Evolutionary conservation across 1,284 basidiomycete species (phyloP).

Genomic region (Volvariella surrecta): DNA sequence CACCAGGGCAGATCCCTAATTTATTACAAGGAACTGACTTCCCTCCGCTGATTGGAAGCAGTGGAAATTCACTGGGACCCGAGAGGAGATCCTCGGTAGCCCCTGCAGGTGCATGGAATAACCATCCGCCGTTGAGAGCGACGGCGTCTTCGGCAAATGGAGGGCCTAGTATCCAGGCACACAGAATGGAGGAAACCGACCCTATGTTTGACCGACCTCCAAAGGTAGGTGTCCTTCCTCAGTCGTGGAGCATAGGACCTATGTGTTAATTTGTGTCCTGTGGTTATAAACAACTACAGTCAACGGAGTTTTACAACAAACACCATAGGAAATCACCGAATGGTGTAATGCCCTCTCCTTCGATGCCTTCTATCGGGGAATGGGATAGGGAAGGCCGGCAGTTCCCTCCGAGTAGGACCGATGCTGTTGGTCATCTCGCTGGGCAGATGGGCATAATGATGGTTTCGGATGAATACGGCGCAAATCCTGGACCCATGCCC

Average conservation of each 20-base stretch:
- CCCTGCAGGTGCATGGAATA: slow-evolving; percentile 62
- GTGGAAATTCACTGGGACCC: slow-evolving; percentile 24
- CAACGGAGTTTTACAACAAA: slow-evolving; percentile 49
- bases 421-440: neutral
- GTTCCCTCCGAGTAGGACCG: neutral
- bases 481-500: too few species aligned
- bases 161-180: slow-evolving; percentile 6
- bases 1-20: slow-evolving; percentile 25
- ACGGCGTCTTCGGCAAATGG: slow-evolving; percentile 11
- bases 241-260: neutral
- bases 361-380: slow-evolving; percentile 6
- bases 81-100: slow-evolving; percentile 44
- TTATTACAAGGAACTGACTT: slow-evolving; percentile 59
- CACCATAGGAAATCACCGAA: slow-evolving; percentile 1
- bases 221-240: slow-evolving; percentile 22
- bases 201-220: slow-evolving; percentile 39
- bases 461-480: neutral
- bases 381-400: neutral
- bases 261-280: slow-evolving; percentile 5
- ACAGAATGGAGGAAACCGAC: slow-evolving; percentile 40
- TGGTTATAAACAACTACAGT: slow-evolving; percentile 12
- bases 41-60: slow-evolving; percentile 49
- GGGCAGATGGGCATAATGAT: slow-evolving; percentile 5
- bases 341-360: neutral
- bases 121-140: slow-evolving; percentile 41